Evolutionary conservation across 164 flowering plant species (phyloP), one percentile per base, ranked within the genome.

Genomic region (Annona squamosa): DNA sequence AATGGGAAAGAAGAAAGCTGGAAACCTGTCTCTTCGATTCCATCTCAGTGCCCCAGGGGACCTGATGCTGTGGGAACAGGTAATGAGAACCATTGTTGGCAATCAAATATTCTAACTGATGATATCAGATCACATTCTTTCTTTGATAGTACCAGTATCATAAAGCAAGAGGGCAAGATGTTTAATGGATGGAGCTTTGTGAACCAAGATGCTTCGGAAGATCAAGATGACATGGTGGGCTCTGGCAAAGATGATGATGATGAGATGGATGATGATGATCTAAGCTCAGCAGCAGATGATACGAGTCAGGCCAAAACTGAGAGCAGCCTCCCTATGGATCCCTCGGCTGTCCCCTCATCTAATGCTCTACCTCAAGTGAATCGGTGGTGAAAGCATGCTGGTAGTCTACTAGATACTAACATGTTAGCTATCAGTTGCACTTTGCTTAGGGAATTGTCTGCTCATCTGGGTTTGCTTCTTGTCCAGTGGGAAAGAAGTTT

Each of bases 261-360:
- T 1, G 81, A 77, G 67, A 82, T 77, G n/a, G 79, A 67, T 75
- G 80, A 61, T 56, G 84, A 84, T 48, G 81, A 81, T 71, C 65
- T 74, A 0, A 82, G 79, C 80, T 80, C 82, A 44, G 79, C 75
- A 6, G 78, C 72, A 69, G 83, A 82, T 48, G 84, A 75, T 74
- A 74, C 67, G 45, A 80, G 59, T 69, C 72, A 17, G 43, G 9
- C n/a, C 45, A 67, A 77, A 67, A 76, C 52, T 41, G 74, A 68
- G 56, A 63, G 48, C 41, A 52, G 61, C 9, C 70, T 64, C 41
- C 70, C 44, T 37, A 41, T 70, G 65, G 71, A 67, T 62, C 46
- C 69, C 63, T 42, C 72, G 3, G 18, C 64, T 71, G 72, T 19
- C 48, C 52, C 26, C 67, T 61, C 59, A 26, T 26, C 64, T 26